Conservation (phyloP, 2,329 filamentous ascomycete genomes). For the Penicillium expansum region DNA sequence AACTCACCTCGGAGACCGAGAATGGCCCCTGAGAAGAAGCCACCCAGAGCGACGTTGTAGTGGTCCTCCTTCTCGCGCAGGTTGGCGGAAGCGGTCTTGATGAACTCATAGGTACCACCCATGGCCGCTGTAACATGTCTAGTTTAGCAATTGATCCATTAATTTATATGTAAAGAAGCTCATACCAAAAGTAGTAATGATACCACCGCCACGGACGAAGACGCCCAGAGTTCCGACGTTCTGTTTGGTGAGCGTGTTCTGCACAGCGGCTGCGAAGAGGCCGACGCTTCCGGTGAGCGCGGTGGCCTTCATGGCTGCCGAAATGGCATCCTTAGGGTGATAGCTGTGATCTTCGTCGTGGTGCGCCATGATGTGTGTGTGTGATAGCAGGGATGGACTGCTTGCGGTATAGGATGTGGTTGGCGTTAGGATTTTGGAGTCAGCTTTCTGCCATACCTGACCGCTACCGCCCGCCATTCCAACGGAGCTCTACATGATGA, state of each 20-base stretch:
- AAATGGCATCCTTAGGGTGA: constrained; percentile 72
- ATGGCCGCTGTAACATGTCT: constrained; percentile 57
- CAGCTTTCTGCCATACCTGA: constrained; percentile 26
- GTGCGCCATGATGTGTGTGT: constrained; percentile 49
- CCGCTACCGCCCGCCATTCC: constrained; percentile 21
- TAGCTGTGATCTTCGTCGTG: constrained; percentile 54
- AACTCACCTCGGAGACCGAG: constrained; percentile 68
- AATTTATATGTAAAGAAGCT: constrained; percentile 7
- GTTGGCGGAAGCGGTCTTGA: constrained; percentile 74
- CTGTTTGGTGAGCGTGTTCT: constrained; percentile 79
- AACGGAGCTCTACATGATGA: constrained; percentile 6
- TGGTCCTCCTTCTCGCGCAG: constrained; percentile 79
- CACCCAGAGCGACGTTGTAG: constrained; percentile 71
- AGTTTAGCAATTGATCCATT: constrained; percentile 11
- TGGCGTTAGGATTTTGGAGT: constrained; percentile 29
- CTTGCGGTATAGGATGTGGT: constrained; percentile 27
- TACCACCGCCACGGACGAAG: constrained; percentile 73
- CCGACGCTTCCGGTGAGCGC: constrained; percentile 66
- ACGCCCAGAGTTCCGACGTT: constrained; percentile 80
- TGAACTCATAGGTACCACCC: constrained; percentile 75
- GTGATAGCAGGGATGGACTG: constrained; percentile 24
- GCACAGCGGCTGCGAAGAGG: constrained; percentile 70
- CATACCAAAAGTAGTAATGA: constrained; percentile 67
- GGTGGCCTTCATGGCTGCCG: constrained; percentile 62
- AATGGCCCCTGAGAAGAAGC: constrained; percentile 71